Percentiles rank a stretch among this genome's conserved stretches.
phyloP scores from a whole-genome alignment of 345 rosid species.

The Capsella bursapastoris region DNA sequence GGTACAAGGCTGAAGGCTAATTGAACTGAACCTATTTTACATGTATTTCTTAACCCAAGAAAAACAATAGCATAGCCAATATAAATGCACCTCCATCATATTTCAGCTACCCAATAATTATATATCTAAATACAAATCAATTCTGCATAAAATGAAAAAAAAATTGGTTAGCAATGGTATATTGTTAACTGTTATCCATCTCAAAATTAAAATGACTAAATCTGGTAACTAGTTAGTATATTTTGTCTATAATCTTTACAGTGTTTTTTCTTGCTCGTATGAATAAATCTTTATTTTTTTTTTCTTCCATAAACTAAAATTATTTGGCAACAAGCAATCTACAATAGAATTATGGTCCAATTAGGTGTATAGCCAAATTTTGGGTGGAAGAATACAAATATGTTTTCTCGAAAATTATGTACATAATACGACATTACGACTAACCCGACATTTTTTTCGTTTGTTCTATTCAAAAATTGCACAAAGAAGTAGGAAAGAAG shows the following conservation, averaged over 20 bases:
- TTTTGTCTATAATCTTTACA: too few species aligned
- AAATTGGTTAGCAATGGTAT: too few species aligned
- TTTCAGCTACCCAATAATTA: not conserved
- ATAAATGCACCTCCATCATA: not conserved
- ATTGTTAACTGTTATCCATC: too few species aligned
- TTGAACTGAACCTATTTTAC: not conserved
- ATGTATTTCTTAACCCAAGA: not conserved
- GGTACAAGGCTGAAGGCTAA: not conserved
- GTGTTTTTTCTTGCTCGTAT: too few species aligned
- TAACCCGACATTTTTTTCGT: not conserved
- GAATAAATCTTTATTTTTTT: not conserved
- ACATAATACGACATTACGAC: not conserved
- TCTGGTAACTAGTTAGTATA: not conserved
- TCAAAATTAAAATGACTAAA: too few species aligned
- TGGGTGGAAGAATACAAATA: not conserved
- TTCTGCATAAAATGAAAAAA: too few species aligned
- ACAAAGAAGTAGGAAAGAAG: conserved; percentile 33
- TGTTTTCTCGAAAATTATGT: not conserved
- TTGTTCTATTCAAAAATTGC: not conserved
- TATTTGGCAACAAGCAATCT: not conserved
- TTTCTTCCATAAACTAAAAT: not conserved
- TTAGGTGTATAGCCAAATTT: conserved; percentile 1
- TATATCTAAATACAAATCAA: too few species aligned
- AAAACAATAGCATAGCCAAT: not conserved
- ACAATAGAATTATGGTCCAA: not conserved